Evolutionary conservation across 2,329 filamentous ascomycete species (phyloP).

Genomic region (Epichloe aotearoae): DNA sequence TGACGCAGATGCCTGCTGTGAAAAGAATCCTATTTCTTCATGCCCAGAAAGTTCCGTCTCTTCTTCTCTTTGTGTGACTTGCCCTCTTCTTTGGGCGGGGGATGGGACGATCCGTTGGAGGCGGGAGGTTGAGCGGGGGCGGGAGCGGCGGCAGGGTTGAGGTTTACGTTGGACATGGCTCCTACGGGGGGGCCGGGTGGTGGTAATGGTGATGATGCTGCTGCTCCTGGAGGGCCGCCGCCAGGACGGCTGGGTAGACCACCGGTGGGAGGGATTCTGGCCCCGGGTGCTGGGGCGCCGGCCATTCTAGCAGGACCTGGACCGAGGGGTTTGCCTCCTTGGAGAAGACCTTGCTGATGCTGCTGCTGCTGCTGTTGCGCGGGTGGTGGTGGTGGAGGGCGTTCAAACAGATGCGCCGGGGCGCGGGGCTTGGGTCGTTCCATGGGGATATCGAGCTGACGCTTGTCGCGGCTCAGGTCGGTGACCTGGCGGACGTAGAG

Average conservation of each 20-base stretch:
- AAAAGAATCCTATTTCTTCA: constrained; percentile 39
- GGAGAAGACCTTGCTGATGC: constrained; percentile 10
- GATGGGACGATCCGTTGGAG: constrained; percentile 6
- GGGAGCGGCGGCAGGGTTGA: constrained; percentile 17
- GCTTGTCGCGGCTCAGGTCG: constrained; percentile 63
- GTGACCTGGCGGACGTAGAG: constrained; percentile 73
- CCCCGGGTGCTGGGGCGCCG: background rate
- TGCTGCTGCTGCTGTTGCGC: constrained; percentile 34
- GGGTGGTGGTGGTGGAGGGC: constrained; percentile 37
- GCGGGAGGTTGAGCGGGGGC: background rate
- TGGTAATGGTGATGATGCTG: background rate
- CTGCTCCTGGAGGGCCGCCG: constrained; percentile 6
- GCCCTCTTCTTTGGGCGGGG: constrained; percentile 18
- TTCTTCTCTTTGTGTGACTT: constrained; percentile 48
- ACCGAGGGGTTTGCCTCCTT: background rate
- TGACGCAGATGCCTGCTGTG: constrained; percentile 5
- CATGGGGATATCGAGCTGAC: constrained; percentile 65
- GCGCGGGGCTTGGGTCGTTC: constrained; percentile 71
- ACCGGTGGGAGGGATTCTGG: constrained; percentile 4
- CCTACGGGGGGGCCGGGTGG: constrained; percentile 35
- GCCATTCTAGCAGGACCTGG: constrained; percentile 1
- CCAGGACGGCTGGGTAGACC: constrained; percentile 15
- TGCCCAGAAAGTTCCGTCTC: constrained; percentile 42
- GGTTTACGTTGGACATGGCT: constrained; percentile 42
- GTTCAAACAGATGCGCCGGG: constrained; percentile 76